These are phyloP conservation scores for Omphalea diandra DNA, from an alignment of 441 rosid genomes.

Conservation along the genomic window DNA sequence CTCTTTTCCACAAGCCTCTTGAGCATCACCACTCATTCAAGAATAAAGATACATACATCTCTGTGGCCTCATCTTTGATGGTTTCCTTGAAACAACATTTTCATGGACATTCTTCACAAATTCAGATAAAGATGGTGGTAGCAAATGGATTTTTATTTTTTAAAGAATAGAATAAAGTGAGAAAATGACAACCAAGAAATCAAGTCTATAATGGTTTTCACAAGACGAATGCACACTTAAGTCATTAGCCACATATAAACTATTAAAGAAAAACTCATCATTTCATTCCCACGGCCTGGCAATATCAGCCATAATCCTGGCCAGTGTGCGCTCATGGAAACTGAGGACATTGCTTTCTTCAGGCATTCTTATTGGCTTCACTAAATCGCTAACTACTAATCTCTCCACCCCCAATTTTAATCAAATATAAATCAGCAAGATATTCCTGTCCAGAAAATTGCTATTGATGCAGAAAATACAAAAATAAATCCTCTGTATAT, in stretches of 20 bases:
- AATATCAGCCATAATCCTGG: not conserved
- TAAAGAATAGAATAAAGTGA: not conserved
- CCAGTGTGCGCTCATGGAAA: not conserved
- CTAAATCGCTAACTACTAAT: slow-evolving; percentile 1
- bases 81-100: slow-evolving; percentile 6
- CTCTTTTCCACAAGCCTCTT: slow-evolving; percentile 28
- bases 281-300: not conserved
- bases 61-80: slow-evolving; percentile 17
- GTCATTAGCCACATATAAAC: not conserved
- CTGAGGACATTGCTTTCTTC: not conserved
- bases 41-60: slow-evolving; percentile 9
- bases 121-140: slow-evolving; percentile 10
- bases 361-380: not conserved
- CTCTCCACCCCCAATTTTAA: slow-evolving; percentile 12
- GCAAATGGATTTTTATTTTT: not conserved
- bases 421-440: not conserved
- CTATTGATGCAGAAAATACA: slow-evolving; percentile 7
- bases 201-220: slow-evolving; percentile 3
- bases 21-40: slow-evolving; percentile 12
- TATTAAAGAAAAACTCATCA: not conserved
- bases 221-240: not conserved
- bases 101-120: slow-evolving; percentile 10
- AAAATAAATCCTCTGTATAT: slow-evolving; percentile 2
- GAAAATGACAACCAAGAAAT: slow-evolving; percentile 11
- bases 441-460: not conserved